A percentile compares a stretch with the other conserved stretches of the same genome.
These are phyloP conservation scores for Lasiodiplodia theobromae DNA, from an alignment of 2,329 filamentous ascomycete genomes.

Conservation along the genomic window DNA sequence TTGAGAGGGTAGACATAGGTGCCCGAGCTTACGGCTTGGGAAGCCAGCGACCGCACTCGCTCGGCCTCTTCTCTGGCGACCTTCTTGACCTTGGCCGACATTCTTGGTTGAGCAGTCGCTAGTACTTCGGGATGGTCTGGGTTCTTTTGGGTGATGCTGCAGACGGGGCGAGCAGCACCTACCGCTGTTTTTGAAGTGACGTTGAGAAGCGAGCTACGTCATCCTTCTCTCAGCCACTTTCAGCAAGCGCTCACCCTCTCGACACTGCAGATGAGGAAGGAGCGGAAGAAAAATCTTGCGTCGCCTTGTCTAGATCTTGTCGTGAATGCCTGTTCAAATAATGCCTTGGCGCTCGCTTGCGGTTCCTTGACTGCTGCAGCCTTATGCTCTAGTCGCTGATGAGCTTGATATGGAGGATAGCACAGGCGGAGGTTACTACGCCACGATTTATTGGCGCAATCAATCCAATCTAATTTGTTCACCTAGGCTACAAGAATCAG, in stretches of 20 bases:
- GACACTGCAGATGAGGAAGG: too few relatives aligned
- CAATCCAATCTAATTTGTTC: too few relatives aligned
- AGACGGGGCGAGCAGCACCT: neutral
- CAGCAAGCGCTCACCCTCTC: neutral
- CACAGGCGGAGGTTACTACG: too few relatives aligned
- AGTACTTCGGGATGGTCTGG: neutral
- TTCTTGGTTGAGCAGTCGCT: constrained; percentile 30
- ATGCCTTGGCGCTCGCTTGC: too few relatives aligned
- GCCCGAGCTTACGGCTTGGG: constrained; percentile 75
- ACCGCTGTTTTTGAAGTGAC: neutral
- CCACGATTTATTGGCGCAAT: too few relatives aligned
- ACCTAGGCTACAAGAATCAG: too few relatives aligned
- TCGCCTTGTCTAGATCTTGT: neutral
- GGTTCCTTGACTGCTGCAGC: too few relatives aligned
- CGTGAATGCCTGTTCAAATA: too few relatives aligned
- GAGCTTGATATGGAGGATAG: too few relatives aligned
- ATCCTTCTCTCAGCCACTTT: constrained; percentile 8
- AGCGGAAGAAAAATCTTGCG: neutral
- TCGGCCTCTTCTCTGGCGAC: constrained; percentile 73
- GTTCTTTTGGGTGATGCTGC: neutral
- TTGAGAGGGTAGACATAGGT: constrained; percentile 86
- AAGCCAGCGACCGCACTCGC: constrained; percentile 68
- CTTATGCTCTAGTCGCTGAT: too few relatives aligned
- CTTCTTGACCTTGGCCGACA: constrained; percentile 62
- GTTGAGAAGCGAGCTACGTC: constrained; percentile 9